Base-by-base conservation (phyloP, 1,284 basidiomycete genomes). In the Puccinia horiana region DNA sequence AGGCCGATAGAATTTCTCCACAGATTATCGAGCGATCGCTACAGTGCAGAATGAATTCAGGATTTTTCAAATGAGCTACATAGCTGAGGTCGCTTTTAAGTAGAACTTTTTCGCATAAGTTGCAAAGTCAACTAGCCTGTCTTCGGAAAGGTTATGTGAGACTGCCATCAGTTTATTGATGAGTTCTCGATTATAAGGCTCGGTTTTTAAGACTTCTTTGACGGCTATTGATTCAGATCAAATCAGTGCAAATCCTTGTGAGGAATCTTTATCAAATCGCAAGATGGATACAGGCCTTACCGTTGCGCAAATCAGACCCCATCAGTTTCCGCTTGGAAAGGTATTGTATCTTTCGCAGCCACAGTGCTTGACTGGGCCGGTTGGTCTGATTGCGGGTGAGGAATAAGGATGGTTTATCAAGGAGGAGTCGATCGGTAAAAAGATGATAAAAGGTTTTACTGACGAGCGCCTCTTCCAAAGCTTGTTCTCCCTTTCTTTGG, bases 391-490 rank as follows among this genome's bases (percentile, higher is more conserved):
- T 49, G 49, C 3, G 49, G 32, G 52, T 47, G 11, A n/a, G 42
- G 42, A 49, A 0, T 49, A 72, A 6, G 42, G 2, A 14, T 29
- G 26, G 14, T 37, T 32, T 37, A 49, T 72, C 26, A 72, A n/a
- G 52, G 52, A 32, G 49, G 37, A 29, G 20, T 14, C 23, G 35
- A 74, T 23, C 26, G 42, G 47, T 26, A 12, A n/a, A 18, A 44
- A 8, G 35, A 63, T 32, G n/a, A 44, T 44, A 23, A 20, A 32
- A 3, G 12, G 5, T 52, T 44, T 61, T 47, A 47, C 79, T 63
- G 11, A 82, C 81, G 18, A 82, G 72, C 37, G 81, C 81, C 63
- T 82, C 73, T 54, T 76, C 72, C 12, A 82, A 76, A 67, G 81
- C 81, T n/a, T 67, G 81, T 35, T 82, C 81, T 20, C 73, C 81